These are phyloP conservation scores for Tricholoma flavovirens DNA, from an alignment of 768 basidiomycete genomes.

Conservation along the genomic window DNA sequence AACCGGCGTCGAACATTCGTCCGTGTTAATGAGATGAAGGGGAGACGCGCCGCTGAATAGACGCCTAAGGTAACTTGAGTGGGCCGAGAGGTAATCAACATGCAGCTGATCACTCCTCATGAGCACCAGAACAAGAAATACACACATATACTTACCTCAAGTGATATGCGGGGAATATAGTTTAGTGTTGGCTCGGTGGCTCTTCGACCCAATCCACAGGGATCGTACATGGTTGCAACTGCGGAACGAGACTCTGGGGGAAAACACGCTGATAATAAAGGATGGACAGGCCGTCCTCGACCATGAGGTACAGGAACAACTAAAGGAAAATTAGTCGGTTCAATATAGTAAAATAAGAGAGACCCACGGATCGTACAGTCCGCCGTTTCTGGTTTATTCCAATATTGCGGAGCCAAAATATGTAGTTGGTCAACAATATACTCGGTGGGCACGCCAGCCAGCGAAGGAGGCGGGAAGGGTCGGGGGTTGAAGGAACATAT, in stretches of 20 bases:
- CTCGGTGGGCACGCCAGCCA: slow-evolving; percentile 61
- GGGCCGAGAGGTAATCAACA: slow-evolving; percentile 74
- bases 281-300: slow-evolving; percentile 28
- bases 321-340: slow-evolving; percentile 14
- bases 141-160: slow-evolving; percentile 45
- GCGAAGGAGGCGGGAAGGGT: slow-evolving; percentile 59
- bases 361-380: slow-evolving; percentile 72
- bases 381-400: slow-evolving; percentile 70
- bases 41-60: slow-evolving; percentile 66
- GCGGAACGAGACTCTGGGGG: slow-evolving; percentile 26
- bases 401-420: slow-evolving; percentile 59
- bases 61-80: slow-evolving; percentile 66
- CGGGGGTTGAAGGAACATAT: slow-evolving; percentile 45
- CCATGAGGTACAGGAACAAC: slow-evolving; percentile 49
- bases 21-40: slow-evolving; percentile 44
- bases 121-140: neutral
- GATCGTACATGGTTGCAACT: slow-evolving; percentile 31
- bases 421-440: slow-evolving; percentile 70
- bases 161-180: slow-evolving; percentile 49
- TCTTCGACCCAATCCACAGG: slow-evolving; percentile 40
- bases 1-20: slow-evolving; percentile 8
- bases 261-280: slow-evolving; percentile 22
- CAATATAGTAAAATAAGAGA: neutral
- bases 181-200: slow-evolving; percentile 47
- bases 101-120: slow-evolving; percentile 50